phyloP scores from a whole-genome alignment of 805 yeast species.

The Barnettozyma pratensis region DNA sequence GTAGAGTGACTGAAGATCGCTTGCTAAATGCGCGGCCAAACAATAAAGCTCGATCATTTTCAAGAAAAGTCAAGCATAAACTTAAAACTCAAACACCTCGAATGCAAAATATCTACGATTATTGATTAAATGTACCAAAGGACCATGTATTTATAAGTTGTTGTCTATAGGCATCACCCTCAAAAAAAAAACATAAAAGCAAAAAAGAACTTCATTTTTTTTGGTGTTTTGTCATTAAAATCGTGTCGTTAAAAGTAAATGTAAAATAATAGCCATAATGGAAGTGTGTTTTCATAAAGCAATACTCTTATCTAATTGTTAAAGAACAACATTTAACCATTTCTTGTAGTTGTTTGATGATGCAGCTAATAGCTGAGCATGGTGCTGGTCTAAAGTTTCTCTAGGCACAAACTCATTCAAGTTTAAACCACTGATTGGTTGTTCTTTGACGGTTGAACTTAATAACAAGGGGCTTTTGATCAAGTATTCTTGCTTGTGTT shows the following conservation, averaged over 20 bases:
- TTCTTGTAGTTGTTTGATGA: slow-evolving; percentile 26
- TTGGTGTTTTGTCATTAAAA: neutral
- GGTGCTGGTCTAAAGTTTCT: slow-evolving; percentile 15
- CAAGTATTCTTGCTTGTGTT: slow-evolving; percentile 18
- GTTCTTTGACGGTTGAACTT: slow-evolving; percentile 21
- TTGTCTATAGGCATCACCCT: neutral
- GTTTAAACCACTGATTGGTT: slow-evolving; percentile 21
- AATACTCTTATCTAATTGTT: neutral
- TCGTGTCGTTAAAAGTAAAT: neutral
- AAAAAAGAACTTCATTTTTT: too few species aligned
- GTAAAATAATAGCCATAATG: too few species aligned
- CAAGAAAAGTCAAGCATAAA: too few species aligned
- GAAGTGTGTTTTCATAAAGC: neutral
- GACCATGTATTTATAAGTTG: neutral
- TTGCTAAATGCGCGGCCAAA: too few species aligned
- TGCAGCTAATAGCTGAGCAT: slow-evolving; percentile 21
- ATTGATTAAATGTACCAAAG: too few species aligned
- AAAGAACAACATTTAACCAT: slow-evolving; percentile 24
- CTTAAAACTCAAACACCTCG: too few species aligned
- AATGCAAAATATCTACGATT: too few species aligned
- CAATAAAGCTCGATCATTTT: too few species aligned
- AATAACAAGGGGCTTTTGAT: slow-evolving; percentile 25
- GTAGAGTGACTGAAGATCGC: too few species aligned
- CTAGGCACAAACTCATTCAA: slow-evolving; percentile 21
- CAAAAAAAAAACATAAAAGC: too few species aligned